phyloP scores from a whole-genome alignment of 495 filamentous ascomycete genomes.

The Trichoderma asperelloides region DNA sequence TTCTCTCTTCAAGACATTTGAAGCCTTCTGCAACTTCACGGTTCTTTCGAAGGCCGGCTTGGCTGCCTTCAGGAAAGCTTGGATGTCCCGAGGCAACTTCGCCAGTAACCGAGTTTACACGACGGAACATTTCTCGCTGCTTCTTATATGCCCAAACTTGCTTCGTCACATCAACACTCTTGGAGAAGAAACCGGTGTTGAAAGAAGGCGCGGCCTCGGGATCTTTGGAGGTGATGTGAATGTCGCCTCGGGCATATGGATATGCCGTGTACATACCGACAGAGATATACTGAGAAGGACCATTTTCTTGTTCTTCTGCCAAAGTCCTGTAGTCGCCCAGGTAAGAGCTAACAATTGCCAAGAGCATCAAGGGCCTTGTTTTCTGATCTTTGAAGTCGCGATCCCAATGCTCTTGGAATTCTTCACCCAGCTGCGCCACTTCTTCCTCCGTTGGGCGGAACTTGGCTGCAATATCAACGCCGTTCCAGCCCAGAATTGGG shows the following conservation, averaged over 20 bases:
- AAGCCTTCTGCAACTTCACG: conserved; percentile 13
- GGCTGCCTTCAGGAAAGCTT: conserved; percentile 34
- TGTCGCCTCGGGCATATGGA: conserved; percentile 46
- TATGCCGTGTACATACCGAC: conserved; percentile 35
- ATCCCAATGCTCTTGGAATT: conserved; percentile 35
- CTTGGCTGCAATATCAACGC: conserved; percentile 36
- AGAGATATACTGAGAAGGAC: conserved; percentile 29
- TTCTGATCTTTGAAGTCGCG: conserved; percentile 32
- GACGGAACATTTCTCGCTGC: conserved; percentile 45
- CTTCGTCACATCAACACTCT: conserved; percentile 34
- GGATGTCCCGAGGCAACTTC: conserved; percentile 44
- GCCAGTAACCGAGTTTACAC: conserved; percentile 43
- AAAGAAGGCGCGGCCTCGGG: conserved; percentile 29
- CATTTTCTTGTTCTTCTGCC: conserved; percentile 20
- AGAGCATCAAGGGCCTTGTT: conserved; percentile 29
- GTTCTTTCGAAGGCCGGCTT: conserved; percentile 23
- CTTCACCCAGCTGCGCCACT: conserved; percentile 28
- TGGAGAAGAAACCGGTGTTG: conserved; percentile 35
- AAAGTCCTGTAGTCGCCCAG: conserved; percentile 18
- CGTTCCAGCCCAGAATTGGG: conserved; percentile 36
- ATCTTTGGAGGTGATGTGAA: conserved; percentile 43
- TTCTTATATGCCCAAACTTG: conserved; percentile 47
- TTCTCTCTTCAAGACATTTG: conserved; percentile 1
- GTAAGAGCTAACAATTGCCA: conserved; percentile 17
- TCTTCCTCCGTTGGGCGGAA: conserved; percentile 34